Evolutionary conservation across 2,329 filamentous ascomycete species (phyloP).

Genomic region (Orbilia ellipsospora): DNA sequence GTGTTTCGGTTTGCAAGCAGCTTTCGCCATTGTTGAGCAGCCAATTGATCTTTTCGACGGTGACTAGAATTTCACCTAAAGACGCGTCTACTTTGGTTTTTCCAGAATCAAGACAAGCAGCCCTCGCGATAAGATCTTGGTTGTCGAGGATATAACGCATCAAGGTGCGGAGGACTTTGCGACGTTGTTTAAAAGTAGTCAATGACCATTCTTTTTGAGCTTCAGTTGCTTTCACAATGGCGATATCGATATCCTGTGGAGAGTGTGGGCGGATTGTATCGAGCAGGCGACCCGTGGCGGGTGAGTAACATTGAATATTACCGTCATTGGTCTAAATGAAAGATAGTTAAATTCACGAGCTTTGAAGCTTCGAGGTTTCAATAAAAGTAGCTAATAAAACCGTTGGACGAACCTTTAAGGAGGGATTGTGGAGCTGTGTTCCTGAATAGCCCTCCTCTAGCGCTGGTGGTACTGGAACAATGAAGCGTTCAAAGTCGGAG

Average conservation of each 20-base stretch:
- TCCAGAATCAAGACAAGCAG: conserved; percentile 90
- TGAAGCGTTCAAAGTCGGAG: conserved; percentile 39
- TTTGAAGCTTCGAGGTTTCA: not conserved
- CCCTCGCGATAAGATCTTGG: conserved; percentile 84
- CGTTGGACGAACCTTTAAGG: conserved; percentile 21
- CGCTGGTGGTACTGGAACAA: conserved; percentile 24
- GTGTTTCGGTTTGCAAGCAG: conserved; percentile 75
- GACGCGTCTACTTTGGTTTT: conserved; percentile 96
- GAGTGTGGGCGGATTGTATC: conserved; percentile 82
- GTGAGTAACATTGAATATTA: conserved; percentile 75
- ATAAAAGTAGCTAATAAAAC: no score
- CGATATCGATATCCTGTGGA: conserved; percentile 79
- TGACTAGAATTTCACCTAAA: conserved; percentile 93
- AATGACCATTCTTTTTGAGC: conserved; percentile 82
- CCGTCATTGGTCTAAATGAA: conserved; percentile 27
- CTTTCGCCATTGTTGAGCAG: conserved; percentile 89
- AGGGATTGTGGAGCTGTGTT: conserved; percentile 24
- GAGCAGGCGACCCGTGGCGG: conserved; percentile 86
- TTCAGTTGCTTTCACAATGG: conserved; percentile 76
- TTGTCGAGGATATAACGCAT: conserved; percentile 85
- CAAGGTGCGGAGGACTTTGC: conserved; percentile 82
- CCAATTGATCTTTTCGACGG: conserved; percentile 93
- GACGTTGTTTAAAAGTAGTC: conserved; percentile 81
- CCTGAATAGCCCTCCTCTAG: conserved; percentile 43
- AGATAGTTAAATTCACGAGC: not conserved